These are phyloP conservation scores for Colletotrichum sansevieriae DNA, from an alignment of 2,329 filamentous ascomycete genomes.

Conservation along the genomic window DNA sequence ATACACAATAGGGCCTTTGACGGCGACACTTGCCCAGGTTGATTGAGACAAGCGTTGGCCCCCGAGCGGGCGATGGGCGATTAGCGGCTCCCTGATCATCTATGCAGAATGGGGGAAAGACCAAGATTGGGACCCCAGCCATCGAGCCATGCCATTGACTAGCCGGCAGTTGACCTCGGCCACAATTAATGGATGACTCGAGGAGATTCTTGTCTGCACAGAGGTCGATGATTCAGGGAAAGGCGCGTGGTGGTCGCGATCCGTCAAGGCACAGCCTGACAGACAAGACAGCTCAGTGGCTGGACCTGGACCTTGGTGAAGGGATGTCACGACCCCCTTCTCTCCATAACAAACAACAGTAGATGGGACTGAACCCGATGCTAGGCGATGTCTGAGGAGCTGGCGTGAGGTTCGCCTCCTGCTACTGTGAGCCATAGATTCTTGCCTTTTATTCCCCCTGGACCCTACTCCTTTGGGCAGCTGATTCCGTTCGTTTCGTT, in stretches of 20 bases:
- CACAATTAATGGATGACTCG: constrained; percentile 14
- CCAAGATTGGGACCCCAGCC: constrained; percentile 1
- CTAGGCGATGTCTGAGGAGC: background rate
- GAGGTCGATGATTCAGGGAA: constrained; percentile 12
- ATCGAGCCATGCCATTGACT: constrained; percentile 20
- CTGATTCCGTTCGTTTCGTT: too few species aligned
- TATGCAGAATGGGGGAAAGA: constrained; percentile 10
- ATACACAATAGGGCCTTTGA: background rate
- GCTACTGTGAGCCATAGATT: too few species aligned
- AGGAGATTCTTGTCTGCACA: background rate
- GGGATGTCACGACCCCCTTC: too few species aligned
- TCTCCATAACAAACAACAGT: too few species aligned
- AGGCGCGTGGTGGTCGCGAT: background rate
- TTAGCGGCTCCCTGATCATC: constrained; percentile 24
- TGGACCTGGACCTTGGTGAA: too few species aligned
- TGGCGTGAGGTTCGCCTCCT: background rate
- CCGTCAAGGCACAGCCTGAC: too few species aligned
- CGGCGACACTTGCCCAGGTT: constrained; percentile 6
- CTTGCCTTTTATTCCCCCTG: too few species aligned
- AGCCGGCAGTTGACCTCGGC: constrained; percentile 33
- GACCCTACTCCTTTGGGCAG: too few species aligned
- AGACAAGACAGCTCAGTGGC: background rate
- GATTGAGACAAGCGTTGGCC: constrained; percentile 21
- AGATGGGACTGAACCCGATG: background rate
- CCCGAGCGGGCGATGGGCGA: constrained; percentile 1